A percentile compares a stretch with the other conserved stretches of the same genome.
Conservation (phyloP, 176 grass and related monocot species). For the Cymbopogon citratus region DNA sequence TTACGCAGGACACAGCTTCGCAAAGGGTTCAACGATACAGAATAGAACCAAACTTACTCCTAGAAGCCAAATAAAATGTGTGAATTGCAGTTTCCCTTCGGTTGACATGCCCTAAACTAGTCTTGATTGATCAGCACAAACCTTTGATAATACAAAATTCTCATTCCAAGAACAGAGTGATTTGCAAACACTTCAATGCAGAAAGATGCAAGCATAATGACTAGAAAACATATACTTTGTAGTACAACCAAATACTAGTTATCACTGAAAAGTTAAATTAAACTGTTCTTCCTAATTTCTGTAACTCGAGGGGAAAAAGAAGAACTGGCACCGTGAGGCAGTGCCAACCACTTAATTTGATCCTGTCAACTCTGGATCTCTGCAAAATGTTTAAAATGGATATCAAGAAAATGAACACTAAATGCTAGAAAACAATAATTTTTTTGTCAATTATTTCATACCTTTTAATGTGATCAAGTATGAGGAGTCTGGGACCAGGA, state of each 20-base stretch:
- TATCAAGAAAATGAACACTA: constrained; percentile 7
- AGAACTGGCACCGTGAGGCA: neutral
- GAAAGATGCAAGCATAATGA: constrained; percentile 7
- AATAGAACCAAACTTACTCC: neutral
- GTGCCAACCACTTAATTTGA: constrained; percentile 17
- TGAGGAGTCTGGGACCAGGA: constrained; percentile 93
- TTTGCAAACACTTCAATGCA: neutral
- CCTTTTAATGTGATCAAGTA: constrained; percentile 95
- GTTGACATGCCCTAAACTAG: neutral
- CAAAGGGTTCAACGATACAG: neutral
- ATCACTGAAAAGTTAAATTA: constrained; percentile 16
- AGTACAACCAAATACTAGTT: constrained; percentile 15
- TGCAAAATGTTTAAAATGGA: constrained; percentile 25
- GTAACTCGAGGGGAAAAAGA: neutral
- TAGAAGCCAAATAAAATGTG: neutral
- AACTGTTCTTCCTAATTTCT: constrained; percentile 13
- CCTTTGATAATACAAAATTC: neutral
- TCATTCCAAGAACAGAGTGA: neutral
- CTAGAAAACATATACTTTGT: constrained; percentile 26
- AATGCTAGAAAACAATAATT: constrained; percentile 5
- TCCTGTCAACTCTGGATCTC: constrained; percentile 58
- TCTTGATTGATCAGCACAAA: neutral
- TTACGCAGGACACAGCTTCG: neutral
- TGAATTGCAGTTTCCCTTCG: neutral
- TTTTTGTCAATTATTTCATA: constrained; percentile 16